These are phyloP conservation scores for Eimeria maxima DNA, from an alignment of 169 alveolate species.

Conservation along the genomic window DNA sequence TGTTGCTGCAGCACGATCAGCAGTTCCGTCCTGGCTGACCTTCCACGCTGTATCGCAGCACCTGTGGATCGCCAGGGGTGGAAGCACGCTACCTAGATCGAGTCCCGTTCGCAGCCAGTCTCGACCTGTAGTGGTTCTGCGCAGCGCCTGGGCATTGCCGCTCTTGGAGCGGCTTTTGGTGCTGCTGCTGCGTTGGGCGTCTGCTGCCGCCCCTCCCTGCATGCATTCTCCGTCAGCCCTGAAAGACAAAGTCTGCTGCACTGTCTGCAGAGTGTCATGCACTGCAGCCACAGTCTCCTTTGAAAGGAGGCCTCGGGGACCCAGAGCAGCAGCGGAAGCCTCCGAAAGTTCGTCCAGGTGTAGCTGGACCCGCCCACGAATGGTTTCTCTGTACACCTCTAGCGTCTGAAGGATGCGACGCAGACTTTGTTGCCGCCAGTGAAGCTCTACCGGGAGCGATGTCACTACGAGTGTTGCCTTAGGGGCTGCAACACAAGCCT, in stretches of 20 bases:
- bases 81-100: not conserved
- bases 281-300: constrained; percentile 78
- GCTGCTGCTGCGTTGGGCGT: not conserved
- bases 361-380: constrained; percentile 54
- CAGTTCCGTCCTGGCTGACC: not conserved
- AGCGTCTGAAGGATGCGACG: constrained; percentile 67
- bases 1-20: not conserved
- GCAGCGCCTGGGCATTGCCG: not conserved
- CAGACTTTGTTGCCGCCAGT: constrained; percentile 86
- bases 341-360: constrained; percentile 68
- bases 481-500: not conserved
- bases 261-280: constrained; percentile 77
- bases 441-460: constrained; percentile 83
- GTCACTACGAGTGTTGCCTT: constrained; percentile 79
- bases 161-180: not conserved
- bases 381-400: constrained; percentile 29
- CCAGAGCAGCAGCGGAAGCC: constrained; percentile 73
- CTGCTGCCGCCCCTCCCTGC: not conserved
- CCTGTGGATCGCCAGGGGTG: constrained; percentile 10
- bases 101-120: constrained; percentile 63
- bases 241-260: constrained; percentile 78
- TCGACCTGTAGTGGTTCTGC: not conserved
- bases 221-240: not conserved
- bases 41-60: not conserved
- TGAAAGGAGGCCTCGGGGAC: constrained; percentile 71